A percentile compares a stretch with the other conserved stretches of the same genome.
These are phyloP conservation scores for Aspergillus awamori DNA, from an alignment of 2,329 filamentous ascomycete genomes.

Conservation along the genomic window DNA sequence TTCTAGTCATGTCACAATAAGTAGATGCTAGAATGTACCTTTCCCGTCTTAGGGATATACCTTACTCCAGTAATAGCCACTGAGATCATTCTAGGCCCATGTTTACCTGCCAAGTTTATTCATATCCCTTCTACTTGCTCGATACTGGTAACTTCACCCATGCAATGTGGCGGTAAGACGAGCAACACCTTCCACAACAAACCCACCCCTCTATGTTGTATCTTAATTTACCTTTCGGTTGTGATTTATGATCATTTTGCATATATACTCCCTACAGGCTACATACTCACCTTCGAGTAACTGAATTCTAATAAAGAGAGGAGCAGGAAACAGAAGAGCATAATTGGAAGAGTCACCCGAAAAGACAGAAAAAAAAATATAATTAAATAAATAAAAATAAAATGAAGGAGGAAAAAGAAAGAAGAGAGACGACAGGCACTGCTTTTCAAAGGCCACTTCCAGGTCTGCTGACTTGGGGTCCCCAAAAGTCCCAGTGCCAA, in stretches of 20 bases:
- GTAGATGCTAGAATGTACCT: not conserved
- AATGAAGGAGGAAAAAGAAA: not conserved
- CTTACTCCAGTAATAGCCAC: not conserved
- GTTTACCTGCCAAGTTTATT: not conserved
- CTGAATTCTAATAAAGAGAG: too few species aligned
- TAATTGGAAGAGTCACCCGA: too few species aligned
- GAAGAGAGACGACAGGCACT: not conserved
- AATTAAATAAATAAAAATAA: not conserved
- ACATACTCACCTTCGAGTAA: not conserved
- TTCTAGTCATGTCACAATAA: not conserved
- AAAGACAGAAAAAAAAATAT: too few species aligned
- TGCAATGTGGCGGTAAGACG: not conserved
- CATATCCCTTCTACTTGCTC: not conserved
- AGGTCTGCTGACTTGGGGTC: constrained; percentile 2
- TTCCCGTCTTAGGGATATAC: too few species aligned
- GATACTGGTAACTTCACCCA: not conserved
- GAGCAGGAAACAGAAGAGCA: too few species aligned
- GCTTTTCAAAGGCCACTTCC: not conserved
- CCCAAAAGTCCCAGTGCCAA: not conserved
- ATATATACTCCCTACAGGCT: not conserved
- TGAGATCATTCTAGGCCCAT: not conserved
- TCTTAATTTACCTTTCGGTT: too few species aligned
- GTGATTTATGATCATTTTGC: too few species aligned
- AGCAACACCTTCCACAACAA: not conserved
- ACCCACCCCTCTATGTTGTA: not conserved